Conservation (phyloP, 2,329 filamentous ascomycete species). For the Thielaviopsis populi region DNA sequence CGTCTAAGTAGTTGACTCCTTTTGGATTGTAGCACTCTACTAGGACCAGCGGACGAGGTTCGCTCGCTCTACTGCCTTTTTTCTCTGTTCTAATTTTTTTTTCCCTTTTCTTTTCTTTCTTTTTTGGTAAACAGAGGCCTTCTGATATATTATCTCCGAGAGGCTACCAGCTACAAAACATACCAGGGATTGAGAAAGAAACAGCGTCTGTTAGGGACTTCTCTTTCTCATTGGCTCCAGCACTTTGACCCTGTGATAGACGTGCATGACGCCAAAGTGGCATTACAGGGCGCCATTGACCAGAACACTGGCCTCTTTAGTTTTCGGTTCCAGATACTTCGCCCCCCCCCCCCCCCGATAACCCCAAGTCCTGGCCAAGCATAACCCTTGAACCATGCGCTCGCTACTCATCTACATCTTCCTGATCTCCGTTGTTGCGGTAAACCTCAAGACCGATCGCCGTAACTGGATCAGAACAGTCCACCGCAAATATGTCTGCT, state of each 20-base stretch:
- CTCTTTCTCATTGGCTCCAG: background rate
- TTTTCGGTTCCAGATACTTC: no score
- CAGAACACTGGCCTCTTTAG: no score
- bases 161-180: no score
- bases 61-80: background rate
- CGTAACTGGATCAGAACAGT: conserved; percentile 6
- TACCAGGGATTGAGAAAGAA: background rate
- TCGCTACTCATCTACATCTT: conserved; percentile 12
- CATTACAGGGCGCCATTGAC: background rate
- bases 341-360: no score
- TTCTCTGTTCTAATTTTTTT: no score
- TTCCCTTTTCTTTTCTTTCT: background rate
- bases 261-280: background rate
- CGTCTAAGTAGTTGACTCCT: background rate
- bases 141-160: background rate
- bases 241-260: background rate
- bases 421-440: conserved; percentile 11
- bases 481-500: conserved; percentile 14
- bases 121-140: background rate
- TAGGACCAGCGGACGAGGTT: no score
- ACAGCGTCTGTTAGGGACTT: background rate
- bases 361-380: no score
- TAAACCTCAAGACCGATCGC: conserved; percentile 8
- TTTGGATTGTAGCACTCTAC: no score
- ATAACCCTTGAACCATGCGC: no score